phyloP scores from a whole-genome alignment of 805 yeast genomes.

The Lachancea fermentati region DNA sequence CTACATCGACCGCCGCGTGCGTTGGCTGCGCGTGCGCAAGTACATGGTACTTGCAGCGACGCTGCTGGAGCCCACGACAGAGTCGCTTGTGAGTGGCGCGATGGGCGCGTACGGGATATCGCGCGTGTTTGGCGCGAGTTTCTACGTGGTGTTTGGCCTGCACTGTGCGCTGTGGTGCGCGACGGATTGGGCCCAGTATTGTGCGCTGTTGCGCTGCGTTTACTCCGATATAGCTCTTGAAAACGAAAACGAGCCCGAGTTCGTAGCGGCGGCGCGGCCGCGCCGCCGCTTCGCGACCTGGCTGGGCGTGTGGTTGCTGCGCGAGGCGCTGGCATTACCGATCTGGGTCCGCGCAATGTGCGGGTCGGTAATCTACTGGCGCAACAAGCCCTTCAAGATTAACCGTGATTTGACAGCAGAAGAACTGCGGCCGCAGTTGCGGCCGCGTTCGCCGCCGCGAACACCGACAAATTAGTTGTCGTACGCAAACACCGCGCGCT shows the following conservation, averaged over 20 bases:
- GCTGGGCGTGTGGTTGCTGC: slow-evolving; percentile 51
- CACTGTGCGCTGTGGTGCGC: slow-evolving; percentile 61
- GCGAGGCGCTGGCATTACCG: slow-evolving; percentile 76
- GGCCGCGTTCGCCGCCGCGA: too few relatives aligned
- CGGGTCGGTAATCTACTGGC: slow-evolving; percentile 73
- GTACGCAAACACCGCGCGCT: too few relatives aligned
- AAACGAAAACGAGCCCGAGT: too few relatives aligned
- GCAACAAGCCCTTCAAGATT: slow-evolving; percentile 71
- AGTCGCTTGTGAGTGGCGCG: slow-evolving; percentile 58
- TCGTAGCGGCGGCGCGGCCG: slow-evolving; percentile 23
- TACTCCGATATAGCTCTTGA: slow-evolving; percentile 22
- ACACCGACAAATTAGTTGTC: too few relatives aligned
- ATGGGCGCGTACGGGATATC: slow-evolving; percentile 60
- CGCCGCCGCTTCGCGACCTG: slow-evolving; percentile 19
- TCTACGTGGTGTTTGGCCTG: slow-evolving; percentile 36
- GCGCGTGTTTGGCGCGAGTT: slow-evolving; percentile 36
- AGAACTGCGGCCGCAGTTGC: slow-evolving; percentile 23
- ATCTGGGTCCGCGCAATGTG: slow-evolving; percentile 77
- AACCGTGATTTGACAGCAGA: slow-evolving; percentile 73
- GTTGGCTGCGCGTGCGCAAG: slow-evolving; percentile 84
- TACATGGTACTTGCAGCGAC: slow-evolving; percentile 87
- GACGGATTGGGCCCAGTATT: slow-evolving; percentile 58
- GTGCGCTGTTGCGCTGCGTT: slow-evolving; percentile 34
- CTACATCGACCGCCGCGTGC: slow-evolving; percentile 60
- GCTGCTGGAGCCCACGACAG: slow-evolving; percentile 80